Evolutionary conservation across 2,329 filamentous ascomycete genomes (phyloP), one percentile per base, ranked within the genome.

Genomic region (Penicillium sp.): DNA sequence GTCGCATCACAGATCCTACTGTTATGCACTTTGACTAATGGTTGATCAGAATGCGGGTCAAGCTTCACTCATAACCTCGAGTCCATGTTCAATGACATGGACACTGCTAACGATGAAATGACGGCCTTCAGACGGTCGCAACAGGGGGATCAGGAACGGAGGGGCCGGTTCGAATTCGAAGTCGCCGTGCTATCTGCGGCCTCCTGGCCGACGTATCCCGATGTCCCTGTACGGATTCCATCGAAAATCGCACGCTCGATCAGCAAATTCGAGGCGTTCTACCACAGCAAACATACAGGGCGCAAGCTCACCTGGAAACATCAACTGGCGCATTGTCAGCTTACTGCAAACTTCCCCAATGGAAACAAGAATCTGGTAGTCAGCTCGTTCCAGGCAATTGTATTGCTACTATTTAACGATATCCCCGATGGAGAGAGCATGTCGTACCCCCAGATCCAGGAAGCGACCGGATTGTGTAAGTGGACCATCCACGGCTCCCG

Each of bases 1-100:
- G 70, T 67, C 57, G 49, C n/a, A 33, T 38, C 25, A 12, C 16
- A 35, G 17, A 26, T 16, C 25, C 33, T 19, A 22, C 4, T 14
- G 1, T 3, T 28, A 25, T 47, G 55, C 42, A 46, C 41, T 37
- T 49, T 51, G 40, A 50, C 41, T 47, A 58, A 22, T 33, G 38
- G 33, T n/a, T 31, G 6, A 17, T 14, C 56, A 76, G 94, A 99
- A 78, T 99, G 94, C 69, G 94, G 94, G 37, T 88, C 90, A 14
- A 89, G 85, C 64, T 97, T 99, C 71, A 99, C 94, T 0, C 92
- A 96, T 70, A 99, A 99, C 67, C 81, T 99, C 0, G 95, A 99
- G 75, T 90, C 93, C 60, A 99, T 99, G 94, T 99, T 99, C 80
- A 96, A 96, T 73, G 94, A 99, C 68, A 91, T 97, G 73, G 92